Base-by-base conservation (phyloP, 2,329 filamentous ascomycete species). In the Exophiala viscosa region DNA sequence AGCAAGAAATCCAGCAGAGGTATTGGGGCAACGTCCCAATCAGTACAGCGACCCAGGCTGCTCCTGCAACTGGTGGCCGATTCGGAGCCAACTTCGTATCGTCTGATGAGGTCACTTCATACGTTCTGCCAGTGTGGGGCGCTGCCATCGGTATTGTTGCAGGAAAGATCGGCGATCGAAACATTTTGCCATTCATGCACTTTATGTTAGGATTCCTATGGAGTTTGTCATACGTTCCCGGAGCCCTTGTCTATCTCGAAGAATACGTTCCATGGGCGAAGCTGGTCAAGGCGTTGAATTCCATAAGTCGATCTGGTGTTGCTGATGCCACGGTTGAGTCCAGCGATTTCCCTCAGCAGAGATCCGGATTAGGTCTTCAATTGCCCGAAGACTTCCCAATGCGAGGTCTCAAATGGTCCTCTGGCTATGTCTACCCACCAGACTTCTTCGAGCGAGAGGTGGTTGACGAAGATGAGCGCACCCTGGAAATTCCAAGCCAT, bases 321-420 rank as follows among this genome's bases (percentile, higher is more conserved):
- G 63, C 64, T 53, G 67, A 65, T 57, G 58, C 54, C 34, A 66
- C 60, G 58, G 72, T 71, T 57, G 70, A 72, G 54, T 54, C 62
- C 53, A 51, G 65, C 35, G 52, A 64, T 0, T 79, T 82, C 55
- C 74, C 77, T 15, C 52, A 60, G 33, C 60, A 66, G 32, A 68
- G 72, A n/a, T 66, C 70, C 48, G 67, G 60, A 2, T 67, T 71
- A 14, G 67, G 66, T 5, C 62, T 71, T 8, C 79, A 82, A 45
- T 61, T 85, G 1, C 76, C 79, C 0, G 82, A 85, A 57, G 82
- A 85, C 57, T 83, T 79, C 57, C 62, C 75, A 1, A 75, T 84
- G 6, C 73, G 80, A 18, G 82, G 82, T 1, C 64, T 78, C 18
- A 82, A 78, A 76, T 76, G 73, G 45, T 70, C 76, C 54, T 39